Evolutionary conservation across 805 yeast genomes (phyloP), one percentile per base, ranked within the genome.

Genomic region (Candida ficus): DNA sequence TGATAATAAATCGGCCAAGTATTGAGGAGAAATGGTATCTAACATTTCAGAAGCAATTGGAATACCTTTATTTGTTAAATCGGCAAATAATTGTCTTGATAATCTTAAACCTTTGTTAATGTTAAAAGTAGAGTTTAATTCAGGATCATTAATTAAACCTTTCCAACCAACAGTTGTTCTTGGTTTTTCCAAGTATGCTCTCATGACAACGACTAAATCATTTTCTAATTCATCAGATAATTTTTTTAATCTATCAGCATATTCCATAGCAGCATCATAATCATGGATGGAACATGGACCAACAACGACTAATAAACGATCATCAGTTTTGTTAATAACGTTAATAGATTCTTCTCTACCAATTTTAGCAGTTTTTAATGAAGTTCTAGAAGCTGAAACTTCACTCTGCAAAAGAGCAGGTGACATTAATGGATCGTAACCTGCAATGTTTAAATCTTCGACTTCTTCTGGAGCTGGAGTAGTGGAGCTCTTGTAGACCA

Each of bases 131-230:
- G 85, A 84, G 66, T 91, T 87, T 46, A 91, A 78, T 58, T 91
- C 95, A 35, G 99, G 99, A 66, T 91, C 99, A 64, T 91, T 91
- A 62, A 91, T 89, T 57, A 91, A 73, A 56, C 99, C 99, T 68
- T 91, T 91, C 99, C 99, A 91, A 50, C 99, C 99, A 41, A 91
- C 98, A 19, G 98, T 91, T 48, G 99, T 91, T 73, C 99, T 83
- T 57, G 99, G 99, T 68, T 91, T 91, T 69, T 91, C 99, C 53
- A 91, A 74, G 75, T 91, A 91, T 7, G 98, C 98, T 71, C 99
- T 83, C 99, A 91, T 91, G 49, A 91, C 76, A 44, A 91, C 76
- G 41, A 81, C 83, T 42, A 91, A 72, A 50, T 91, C 98, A 40
- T 71, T 77, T 46, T 78, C 64, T 48, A 86, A 74, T 62, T 85